Base-by-base conservation (phyloP, 768 basidiomycete species). In the Amanita pseudoporphyria region DNA sequence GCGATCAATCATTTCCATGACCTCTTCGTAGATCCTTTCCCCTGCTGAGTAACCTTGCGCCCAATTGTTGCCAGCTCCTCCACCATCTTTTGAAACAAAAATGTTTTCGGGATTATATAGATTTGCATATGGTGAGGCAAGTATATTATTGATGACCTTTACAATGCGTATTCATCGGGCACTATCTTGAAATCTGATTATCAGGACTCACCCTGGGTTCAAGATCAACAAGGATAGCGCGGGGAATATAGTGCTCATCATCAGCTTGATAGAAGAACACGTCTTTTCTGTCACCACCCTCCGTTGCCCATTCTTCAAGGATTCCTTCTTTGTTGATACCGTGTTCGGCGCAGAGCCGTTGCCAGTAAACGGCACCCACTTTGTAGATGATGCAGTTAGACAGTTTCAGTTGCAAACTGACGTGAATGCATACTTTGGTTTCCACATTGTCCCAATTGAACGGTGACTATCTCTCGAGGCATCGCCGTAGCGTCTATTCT, bases 191-290 rank as follows among this genome's bases (percentile, higher is more conserved):
- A 16, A 18, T 7, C 13, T 18, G 28, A 18, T 7, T 16, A 37
- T 24, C 49, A 14, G 42, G 21, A 71, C 82, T 63, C 60, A 96
- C 95, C 63, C 96, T 77, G 16, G 96, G 96, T 63, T 99, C 96
- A 22, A 96, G 77, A 67, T 99, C 96, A 53, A 98, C 82, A 33
- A 99, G 76, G 53, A 99, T 95, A 4, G 96, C 91, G 46, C 96
- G 79, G 1, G 96, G 96, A 52, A 99, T 94, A 66, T 98, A 99
- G 60, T 96, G 94, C 64, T 98, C 96, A 60, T 99, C 96, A 64
- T 99, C 96, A n/a, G 96, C 96, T 65, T 98, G 95, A 64, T 99
- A 98, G 71, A 99, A 99, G 70, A 99, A 99, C 22, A 96, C 95
- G 68, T 99, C 96, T 62, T 98, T 99, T 58, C 96, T 76, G 67